phyloP scores from a whole-genome alignment of 129 eudicot species.

The Erigeron canadensis region DNA sequence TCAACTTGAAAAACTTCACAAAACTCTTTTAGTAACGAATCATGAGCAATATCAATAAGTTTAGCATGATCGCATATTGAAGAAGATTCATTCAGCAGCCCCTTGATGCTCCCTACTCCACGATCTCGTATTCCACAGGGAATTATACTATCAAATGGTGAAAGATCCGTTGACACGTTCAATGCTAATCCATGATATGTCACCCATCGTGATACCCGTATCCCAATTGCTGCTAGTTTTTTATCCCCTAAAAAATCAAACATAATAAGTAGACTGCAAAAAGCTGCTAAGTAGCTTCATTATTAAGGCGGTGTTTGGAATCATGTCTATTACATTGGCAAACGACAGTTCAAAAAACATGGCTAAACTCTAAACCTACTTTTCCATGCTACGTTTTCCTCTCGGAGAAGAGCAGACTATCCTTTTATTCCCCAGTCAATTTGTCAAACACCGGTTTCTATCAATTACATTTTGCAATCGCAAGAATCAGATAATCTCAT shows the following conservation, averaged over 20 bases:
- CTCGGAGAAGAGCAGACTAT: too few species aligned
- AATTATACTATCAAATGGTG: slow-evolving; percentile 58
- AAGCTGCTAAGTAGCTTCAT: background rate
- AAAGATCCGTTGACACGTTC: slow-evolving; percentile 61
- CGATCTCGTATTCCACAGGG: slow-evolving; percentile 86
- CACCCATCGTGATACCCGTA: slow-evolving; percentile 75
- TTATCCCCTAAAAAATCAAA: slow-evolving; percentile 48
- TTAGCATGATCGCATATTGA: slow-evolving; percentile 37
- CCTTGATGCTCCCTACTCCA: slow-evolving; percentile 80
- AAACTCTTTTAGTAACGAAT: slow-evolving; percentile 60
- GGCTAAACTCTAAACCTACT: too few species aligned
- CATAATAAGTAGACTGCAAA: background rate
- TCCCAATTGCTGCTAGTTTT: slow-evolving; percentile 82
- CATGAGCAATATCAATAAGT: slow-evolving; percentile 51
- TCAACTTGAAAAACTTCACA: slow-evolving; percentile 73
- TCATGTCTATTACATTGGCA: too few species aligned
- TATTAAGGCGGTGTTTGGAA: too few species aligned
- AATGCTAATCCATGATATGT: slow-evolving; percentile 84
- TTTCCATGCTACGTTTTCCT: too few species aligned
- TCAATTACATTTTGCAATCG: too few species aligned
- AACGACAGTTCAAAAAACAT: too few species aligned
- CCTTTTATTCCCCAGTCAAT: too few species aligned
- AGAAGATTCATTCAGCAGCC: slow-evolving; percentile 27
- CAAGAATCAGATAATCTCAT: too few species aligned
- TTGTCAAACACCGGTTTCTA: too few species aligned